These are phyloP conservation scores for Silene vulgaris DNA, from an alignment of 179 eudicot genomes.

Conservation along the genomic window DNA sequence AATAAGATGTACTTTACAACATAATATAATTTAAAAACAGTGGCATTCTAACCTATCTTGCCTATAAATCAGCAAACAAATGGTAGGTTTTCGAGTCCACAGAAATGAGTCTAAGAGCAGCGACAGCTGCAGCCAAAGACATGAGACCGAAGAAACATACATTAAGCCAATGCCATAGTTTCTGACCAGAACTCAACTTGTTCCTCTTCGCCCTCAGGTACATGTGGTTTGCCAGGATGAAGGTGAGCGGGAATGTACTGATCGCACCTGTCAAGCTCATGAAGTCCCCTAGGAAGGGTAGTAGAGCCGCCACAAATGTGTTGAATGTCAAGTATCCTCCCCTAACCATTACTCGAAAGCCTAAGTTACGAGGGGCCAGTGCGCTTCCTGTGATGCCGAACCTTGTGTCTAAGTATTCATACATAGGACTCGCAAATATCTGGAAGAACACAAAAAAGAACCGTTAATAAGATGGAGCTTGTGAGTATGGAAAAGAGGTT, in stretches of 20 bases:
- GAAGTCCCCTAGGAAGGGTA: conserved; percentile 93
- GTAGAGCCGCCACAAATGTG: conserved; percentile 65
- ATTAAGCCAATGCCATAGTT: conserved; percentile 84
- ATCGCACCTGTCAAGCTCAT: conserved; percentile 90
- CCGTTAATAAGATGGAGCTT: not conserved
- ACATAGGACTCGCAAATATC: conserved; percentile 95
- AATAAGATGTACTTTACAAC: conserved; percentile 10
- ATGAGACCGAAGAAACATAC: conserved; percentile 53
- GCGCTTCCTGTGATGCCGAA: conserved; percentile 65
- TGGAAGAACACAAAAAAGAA: conserved; percentile 19
- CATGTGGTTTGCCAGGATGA: conserved; percentile 90
- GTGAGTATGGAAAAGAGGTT: not conserved
- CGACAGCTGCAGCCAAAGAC: conserved; percentile 57
- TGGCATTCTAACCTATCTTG: not conserved
- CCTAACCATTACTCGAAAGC: conserved; percentile 55
- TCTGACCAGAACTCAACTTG: conserved; percentile 46
- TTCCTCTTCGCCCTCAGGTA: conserved; percentile 54
- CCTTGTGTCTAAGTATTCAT: conserved; percentile 84
- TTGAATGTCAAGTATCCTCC: conserved; percentile 74
- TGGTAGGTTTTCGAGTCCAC: conserved; percentile 60
- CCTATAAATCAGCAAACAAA: conserved; percentile 68
- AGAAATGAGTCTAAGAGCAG: conserved; percentile 73
- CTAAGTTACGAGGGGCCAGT: conserved; percentile 48
- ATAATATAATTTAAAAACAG: not conserved
- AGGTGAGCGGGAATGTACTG: conserved; percentile 85